These are phyloP conservation scores for Metschnikowia kunwiensis DNA, from an alignment of 805 yeast species.

Conservation along the genomic window DNA sequence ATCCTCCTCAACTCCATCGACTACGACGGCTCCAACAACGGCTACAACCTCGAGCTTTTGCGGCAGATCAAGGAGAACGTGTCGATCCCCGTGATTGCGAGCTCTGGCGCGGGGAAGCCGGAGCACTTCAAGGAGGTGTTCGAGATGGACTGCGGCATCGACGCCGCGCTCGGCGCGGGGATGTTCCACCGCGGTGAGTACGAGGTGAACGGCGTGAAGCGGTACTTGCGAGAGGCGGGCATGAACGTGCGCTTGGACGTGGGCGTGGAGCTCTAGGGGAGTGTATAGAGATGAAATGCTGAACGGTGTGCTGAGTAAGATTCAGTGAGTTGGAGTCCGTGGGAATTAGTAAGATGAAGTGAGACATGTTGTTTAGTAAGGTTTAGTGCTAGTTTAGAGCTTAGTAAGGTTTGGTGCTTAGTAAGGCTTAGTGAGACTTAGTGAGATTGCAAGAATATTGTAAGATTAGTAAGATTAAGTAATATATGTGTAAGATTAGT, in stretches of 20 bases:
- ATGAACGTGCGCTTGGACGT: constrained; percentile 72
- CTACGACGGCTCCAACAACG: constrained; percentile 94
- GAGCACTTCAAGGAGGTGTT: constrained; percentile 88
- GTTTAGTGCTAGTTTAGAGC: too few relatives aligned
- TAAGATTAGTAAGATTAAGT: too few relatives aligned
- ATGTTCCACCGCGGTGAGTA: constrained; percentile 96
- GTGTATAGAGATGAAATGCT: too few relatives aligned
- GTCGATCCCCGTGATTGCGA: constrained; percentile 90
- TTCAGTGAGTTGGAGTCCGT: too few relatives aligned
- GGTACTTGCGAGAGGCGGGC: constrained; percentile 54
- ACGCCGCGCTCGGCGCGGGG: constrained; percentile 99
- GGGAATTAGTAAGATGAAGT: too few relatives aligned
- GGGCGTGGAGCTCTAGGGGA: constrained; percentile 23
- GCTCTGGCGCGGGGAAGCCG: constrained; percentile 96
- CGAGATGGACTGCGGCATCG: constrained; percentile 66
- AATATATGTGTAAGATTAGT: too few relatives aligned
- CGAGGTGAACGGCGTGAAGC: constrained; percentile 80
- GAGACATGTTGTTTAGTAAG: too few relatives aligned
- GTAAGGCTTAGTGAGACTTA: too few relatives aligned
- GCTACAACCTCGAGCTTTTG: constrained; percentile 85
- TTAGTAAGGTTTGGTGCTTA: too few relatives aligned
- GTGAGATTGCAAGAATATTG: too few relatives aligned
- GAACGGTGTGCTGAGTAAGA: too few relatives aligned
- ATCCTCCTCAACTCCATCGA: constrained; percentile 90
- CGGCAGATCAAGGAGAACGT: constrained; percentile 74